Evolutionary conservation across 73 alveolate species (phyloP), one percentile per base, ranked within the genome.

Genomic region (Durusdinium trenchii): DNA sequence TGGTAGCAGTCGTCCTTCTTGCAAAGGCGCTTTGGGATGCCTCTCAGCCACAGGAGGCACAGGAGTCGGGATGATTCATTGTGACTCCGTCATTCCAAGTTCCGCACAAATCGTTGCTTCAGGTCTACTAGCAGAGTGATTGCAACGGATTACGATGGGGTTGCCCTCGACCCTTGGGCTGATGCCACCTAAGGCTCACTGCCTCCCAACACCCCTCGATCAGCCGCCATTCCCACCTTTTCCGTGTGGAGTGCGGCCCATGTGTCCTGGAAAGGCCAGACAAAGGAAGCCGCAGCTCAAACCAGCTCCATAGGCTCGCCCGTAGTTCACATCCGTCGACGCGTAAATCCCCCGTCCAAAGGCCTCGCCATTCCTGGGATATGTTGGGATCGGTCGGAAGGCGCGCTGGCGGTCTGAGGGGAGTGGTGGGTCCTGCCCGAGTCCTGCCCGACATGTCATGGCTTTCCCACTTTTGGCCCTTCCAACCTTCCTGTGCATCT

Each of bases 301-400:
- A 36, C 89, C 89, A 28, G 64, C 89, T 78, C 96, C 96, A 16
- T 43, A 89, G 86, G 52, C 46, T 35, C 51, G 35, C 30, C 96
- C 96, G 51, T 38, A 89, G 42, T 62, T 69, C 40, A 89, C 3
- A 40, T 89, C 78, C 9, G 96, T 89, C 26, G 96, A 64, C 1
- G 96, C 96, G 14, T 89, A 89, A 71, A 89, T 89, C 73, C 96
- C 96, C 46, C 51, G 76, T 23, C 96, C 96, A 32, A 60, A 89
- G 12, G 86, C 96, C 3, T 89, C 86, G n/a, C 96, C 96, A 32
- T 89, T 89, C 86, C 61, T 18, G 45, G 32, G 57, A n/a, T n/a
- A n/a, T n/a, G n/a, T 26, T 67, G n/a, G n/a, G n/a, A n/a, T n/a
- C n/a, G n/a, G n/a, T n/a, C n/a, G n/a, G n/a, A n/a, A n/a, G n/a